These are phyloP conservation scores for Edaphochlamys debaryana DNA, from an alignment of 139 green algal species.

Conservation along the genomic window DNA sequence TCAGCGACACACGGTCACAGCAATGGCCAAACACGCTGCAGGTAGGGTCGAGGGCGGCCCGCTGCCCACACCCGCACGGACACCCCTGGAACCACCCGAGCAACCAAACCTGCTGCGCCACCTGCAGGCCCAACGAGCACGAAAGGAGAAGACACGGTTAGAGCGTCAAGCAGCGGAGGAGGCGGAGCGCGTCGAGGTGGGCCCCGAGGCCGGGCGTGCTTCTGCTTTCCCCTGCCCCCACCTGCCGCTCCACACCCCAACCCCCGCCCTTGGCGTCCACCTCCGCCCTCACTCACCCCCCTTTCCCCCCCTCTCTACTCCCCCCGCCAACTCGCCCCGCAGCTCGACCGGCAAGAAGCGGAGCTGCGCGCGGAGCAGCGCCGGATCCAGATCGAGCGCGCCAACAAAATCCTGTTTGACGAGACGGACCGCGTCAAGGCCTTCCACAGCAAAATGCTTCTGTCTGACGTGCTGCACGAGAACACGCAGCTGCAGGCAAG, in stretches of 20 bases:
- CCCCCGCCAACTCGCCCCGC: background rate
- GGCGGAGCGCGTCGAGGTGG: constrained; percentile 65
- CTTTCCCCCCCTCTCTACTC: background rate
- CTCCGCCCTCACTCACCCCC: no score
- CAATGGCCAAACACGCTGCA: constrained; percentile 80
- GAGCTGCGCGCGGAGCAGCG: constrained; percentile 64
- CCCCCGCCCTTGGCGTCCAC: no score
- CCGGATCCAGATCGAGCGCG: constrained; percentile 70
- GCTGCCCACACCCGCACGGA: no score
- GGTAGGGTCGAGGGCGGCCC: constrained; percentile 36
- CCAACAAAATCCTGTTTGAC: constrained; percentile 85
- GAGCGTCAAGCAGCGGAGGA: constrained; percentile 70
- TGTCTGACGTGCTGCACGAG: constrained; percentile 76
- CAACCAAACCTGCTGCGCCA: no score
- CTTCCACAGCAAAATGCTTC: constrained; percentile 69
- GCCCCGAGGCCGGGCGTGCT: background rate
- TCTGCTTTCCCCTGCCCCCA: no score
- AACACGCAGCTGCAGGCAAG: constrained; percentile 70
- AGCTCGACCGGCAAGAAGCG: constrained; percentile 70
- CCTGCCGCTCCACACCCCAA: no score
- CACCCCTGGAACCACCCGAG: no score
- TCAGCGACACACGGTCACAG: constrained; percentile 66
- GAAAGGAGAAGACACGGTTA: constrained; percentile 64
- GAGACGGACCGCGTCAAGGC: constrained; percentile 71
- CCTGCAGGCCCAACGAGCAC: constrained; percentile 66